Evolutionary conservation across 2,329 filamentous ascomycete genomes (phyloP), one percentile per base, ranked within the genome.

Genomic region (Aspergillus phoenicis): DNA sequence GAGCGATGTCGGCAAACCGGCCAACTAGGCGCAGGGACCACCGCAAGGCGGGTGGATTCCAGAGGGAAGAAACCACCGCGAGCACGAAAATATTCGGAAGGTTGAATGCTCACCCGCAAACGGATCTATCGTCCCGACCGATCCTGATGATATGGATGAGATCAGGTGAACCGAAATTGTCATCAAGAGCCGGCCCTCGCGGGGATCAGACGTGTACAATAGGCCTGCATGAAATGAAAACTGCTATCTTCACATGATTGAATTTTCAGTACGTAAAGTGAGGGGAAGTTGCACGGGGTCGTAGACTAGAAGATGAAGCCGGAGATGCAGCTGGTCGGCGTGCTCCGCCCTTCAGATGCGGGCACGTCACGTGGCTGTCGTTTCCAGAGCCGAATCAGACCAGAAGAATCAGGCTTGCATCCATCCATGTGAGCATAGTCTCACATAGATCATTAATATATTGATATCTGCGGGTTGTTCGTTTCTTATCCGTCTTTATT

Each of bases 1-100:
- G 52, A 55, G 52, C 24, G 24, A 60, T 43, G 52, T 56, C 58
- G 58, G 58, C 58, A 55, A 57, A 56, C 45, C 33, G 52, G 43
- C 58, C 58, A 60, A 60, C 51, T 48, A 33, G 49, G 49, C 39
- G 47, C 33, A 17, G 28, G 28, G 28, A n/a, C 49, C 49, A 36
- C 49, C 30, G 49, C 30, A 11, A 26, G 15, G 28, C 33, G 38
- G 20, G 13, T 20, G 39, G 41, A 39, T 38, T 33, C 20, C 20
- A 15, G 4, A 20, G 39, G 13, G 10, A 33, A 36, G n/a, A 45
- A 55, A 28, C 45, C 5, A 26, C 24, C 13, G 24, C 22, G 45
- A n/a, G 45, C 10, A n/a, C 26, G 52, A 54, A 54, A 28, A 45
- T 52, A 1, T 8, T 52, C 49, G 17, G 13, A 30, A 43, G 5